Percentiles rank a stretch among this genome's conserved stretches.
Evolutionary conservation across 331 rosid species (phyloP).

Genomic region (Malus hybrid): DNA sequence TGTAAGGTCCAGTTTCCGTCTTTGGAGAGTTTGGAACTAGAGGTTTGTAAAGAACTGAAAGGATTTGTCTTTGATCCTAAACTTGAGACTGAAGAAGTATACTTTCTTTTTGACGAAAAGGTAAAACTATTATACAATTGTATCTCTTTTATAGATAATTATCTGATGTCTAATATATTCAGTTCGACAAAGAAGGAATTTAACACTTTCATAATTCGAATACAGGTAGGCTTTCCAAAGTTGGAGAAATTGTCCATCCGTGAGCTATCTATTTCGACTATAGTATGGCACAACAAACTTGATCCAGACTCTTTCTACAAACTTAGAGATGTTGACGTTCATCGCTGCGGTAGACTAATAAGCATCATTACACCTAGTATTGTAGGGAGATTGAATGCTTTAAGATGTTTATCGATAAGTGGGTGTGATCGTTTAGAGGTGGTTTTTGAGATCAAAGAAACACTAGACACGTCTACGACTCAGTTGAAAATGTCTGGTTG

Average conservation of each 20-base stretch:
- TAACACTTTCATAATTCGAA: background rate
- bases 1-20: background rate
- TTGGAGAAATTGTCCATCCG: background rate
- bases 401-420: background rate
- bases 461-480: too few relatives aligned
- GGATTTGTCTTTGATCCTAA: background rate
- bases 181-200: too few relatives aligned
- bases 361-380: background rate
- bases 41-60: accelerated
- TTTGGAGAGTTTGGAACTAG: background rate
- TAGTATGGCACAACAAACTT: background rate
- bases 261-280: too few relatives aligned
- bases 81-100: too few relatives aligned
- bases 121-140: background rate
- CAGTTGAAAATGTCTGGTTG: too few relatives aligned
- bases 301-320: background rate
- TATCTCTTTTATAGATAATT: background rate
- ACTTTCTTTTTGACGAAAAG: background rate
- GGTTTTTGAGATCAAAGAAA: too few relatives aligned
- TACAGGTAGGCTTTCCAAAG: background rate
- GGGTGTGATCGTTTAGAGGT: too few relatives aligned
- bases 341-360: background rate
- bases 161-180: background rate
- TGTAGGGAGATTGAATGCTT: background rate
- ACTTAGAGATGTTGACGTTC: too few relatives aligned